These are phyloP conservation scores for Lathyrus oleraceus DNA, from an alignment of 306 rosid genomes.

Conservation along the genomic window DNA sequence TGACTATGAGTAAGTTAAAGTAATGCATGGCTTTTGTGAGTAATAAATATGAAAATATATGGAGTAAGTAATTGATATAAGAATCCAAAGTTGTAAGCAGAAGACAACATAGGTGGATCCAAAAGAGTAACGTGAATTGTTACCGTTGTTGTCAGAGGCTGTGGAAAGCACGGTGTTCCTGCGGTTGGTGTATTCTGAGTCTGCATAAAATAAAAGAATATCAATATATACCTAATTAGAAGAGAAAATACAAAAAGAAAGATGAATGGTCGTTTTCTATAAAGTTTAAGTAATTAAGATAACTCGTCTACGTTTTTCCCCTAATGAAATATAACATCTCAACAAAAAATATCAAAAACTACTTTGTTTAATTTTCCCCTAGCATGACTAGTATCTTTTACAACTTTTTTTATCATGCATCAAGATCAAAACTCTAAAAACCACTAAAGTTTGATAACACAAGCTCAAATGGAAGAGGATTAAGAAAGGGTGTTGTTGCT, in stretches of 20 bases:
- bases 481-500: too few relatives aligned
- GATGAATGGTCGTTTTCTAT: constrained; percentile 10
- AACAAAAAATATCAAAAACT: background rate
- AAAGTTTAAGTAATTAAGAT: background rate
- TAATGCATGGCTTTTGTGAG: background rate
- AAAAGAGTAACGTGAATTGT: constrained; percentile 44
- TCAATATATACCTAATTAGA: background rate
- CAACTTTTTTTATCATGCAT: too few relatives aligned
- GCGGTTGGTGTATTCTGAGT: constrained; percentile 53
- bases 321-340: background rate
- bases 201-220: constrained; percentile 39
- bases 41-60: constrained; percentile 19
- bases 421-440: too few relatives aligned
- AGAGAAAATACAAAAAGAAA: background rate
- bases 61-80: background rate
- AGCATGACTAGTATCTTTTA: too few relatives aligned
- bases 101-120: constrained; percentile 44
- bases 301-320: background rate
- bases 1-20: background rate
- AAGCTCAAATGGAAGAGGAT: too few relatives aligned
- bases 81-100: constrained; percentile 38
- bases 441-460: too few relatives aligned
- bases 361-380: too few relatives aligned
- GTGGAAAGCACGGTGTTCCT: constrained; percentile 71
- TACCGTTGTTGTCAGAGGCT: constrained; percentile 59